Conservation (phyloP, 2,329 filamentous ascomycete genomes). For the Gaeumannomyces tritici region DNA sequence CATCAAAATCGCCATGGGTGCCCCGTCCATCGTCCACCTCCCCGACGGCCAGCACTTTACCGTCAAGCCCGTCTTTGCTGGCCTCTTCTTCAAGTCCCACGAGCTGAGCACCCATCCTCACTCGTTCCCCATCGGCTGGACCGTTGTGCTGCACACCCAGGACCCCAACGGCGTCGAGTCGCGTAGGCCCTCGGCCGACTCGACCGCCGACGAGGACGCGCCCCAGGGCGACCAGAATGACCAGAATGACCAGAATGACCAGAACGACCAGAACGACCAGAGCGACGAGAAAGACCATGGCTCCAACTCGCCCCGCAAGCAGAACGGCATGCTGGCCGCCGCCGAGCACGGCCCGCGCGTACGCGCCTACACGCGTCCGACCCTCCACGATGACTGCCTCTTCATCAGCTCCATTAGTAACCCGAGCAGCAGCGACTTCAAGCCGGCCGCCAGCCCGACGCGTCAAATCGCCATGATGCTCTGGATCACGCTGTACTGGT, state of each 20-base stretch:
- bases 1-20: slow-evolving; percentile 15
- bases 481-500: slow-evolving; percentile 92
- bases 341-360: slow-evolving; percentile 26
- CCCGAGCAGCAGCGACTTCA: slow-evolving; percentile 71
- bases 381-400: slow-evolving; percentile 67
- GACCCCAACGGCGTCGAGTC: slow-evolving; percentile 16
- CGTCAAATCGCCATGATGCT: slow-evolving; percentile 94
- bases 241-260: too few relatives aligned
- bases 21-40: slow-evolving; percentile 49
- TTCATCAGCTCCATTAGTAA: slow-evolving; percentile 90
- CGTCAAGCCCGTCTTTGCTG: slow-evolving; percentile 82
- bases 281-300: background rate
- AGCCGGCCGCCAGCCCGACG: slow-evolving; percentile 69
- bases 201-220: slow-evolving; percentile 15
- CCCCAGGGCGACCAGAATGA: slow-evolving; percentile 11
- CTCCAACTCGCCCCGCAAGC: slow-evolving; percentile 1
- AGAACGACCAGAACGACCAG: slow-evolving; percentile 13
- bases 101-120: slow-evolving; percentile 55
- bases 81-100: slow-evolving; percentile 78
- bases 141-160: slow-evolving; percentile 71
- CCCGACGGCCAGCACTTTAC: slow-evolving; percentile 82
- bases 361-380: slow-evolving; percentile 65
- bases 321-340: background rate
- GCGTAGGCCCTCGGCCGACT: slow-evolving; percentile 6
- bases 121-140: slow-evolving; percentile 81